Conservation (phyloP, 257 asterid genomes). For the Solanum rostratum region DNA sequence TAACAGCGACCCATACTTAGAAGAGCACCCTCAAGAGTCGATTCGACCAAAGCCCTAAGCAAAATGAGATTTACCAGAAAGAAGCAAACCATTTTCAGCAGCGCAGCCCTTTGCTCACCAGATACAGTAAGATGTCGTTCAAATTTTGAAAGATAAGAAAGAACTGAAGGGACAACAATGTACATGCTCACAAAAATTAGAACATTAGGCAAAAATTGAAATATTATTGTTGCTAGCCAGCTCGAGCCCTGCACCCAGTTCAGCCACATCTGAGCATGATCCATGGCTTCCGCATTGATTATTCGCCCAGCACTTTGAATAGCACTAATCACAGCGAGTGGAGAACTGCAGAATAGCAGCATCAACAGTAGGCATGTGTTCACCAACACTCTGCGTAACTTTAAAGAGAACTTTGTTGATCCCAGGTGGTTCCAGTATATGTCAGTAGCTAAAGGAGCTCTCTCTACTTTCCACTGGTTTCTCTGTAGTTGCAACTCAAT, state of each 20-base stretch:
- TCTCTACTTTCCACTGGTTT: constrained; percentile 94
- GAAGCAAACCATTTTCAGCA: constrained; percentile 92
- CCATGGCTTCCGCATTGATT: constrained; percentile 91
- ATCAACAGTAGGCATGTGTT: constrained; percentile 67
- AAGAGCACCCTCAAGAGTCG: constrained; percentile 73
- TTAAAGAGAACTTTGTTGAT: constrained; percentile 74
- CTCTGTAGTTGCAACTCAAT: constrained; percentile 84
- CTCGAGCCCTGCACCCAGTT: constrained; percentile 94
- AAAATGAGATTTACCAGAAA: constrained; percentile 93
- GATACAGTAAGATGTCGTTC: constrained; percentile 94
- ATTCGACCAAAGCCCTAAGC: constrained; percentile 80
- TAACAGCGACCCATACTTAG: constrained; percentile 91
- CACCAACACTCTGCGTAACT: constrained; percentile 64
- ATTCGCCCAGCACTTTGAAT: constrained; percentile 76
- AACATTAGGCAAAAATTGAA: constrained; percentile 92
- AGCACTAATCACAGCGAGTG: constrained; percentile 82
- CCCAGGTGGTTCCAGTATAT: constrained; percentile 97
- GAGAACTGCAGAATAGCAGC: constrained; percentile 96
- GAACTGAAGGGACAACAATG: constrained; percentile 76
- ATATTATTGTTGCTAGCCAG: constrained; percentile 82
- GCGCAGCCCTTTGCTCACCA: constrained; percentile 89
- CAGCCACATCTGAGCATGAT: constrained; percentile 86
- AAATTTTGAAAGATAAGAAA: constrained; percentile 85
- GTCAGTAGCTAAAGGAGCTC: constrained; percentile 95
- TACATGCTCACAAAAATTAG: constrained; percentile 95